phyloP scores from a whole-genome alignment of 2,329 filamentous ascomycete species.

The Cladobotryum mycophilum region DNA sequence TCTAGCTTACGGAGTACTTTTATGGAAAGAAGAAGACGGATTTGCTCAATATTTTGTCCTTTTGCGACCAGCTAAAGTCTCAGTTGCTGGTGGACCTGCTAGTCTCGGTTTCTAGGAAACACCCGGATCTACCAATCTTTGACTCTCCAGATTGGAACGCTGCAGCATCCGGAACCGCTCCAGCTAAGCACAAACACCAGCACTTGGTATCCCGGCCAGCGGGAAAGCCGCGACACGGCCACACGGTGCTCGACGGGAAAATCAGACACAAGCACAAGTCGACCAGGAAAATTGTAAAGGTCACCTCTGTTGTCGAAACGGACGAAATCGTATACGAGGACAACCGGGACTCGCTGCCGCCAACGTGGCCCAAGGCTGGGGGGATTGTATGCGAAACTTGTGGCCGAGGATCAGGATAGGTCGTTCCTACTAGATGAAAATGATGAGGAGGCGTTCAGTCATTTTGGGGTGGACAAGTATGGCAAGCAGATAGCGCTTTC shows the following conservation, averaged over 20 bases:
- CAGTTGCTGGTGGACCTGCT: slow-evolving; percentile 36
- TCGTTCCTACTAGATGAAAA: slow-evolving; percentile 31
- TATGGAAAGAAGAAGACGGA: slow-evolving; percentile 30
- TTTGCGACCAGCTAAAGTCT: slow-evolving; percentile 36
- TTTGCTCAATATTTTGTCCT: slow-evolving; percentile 33
- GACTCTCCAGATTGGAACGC: slow-evolving; percentile 35
- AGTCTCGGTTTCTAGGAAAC: slow-evolving; percentile 36
- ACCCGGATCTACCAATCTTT: slow-evolving; percentile 38
- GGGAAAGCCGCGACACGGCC: slow-evolving; percentile 23
- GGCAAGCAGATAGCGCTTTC: slow-evolving; percentile 32
- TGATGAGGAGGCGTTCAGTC: slow-evolving; percentile 38
- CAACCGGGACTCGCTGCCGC: slow-evolving; percentile 29
- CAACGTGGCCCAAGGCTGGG: slow-evolving; percentile 35
- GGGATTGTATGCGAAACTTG: slow-evolving; percentile 34
- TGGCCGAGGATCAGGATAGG: slow-evolving; percentile 33
- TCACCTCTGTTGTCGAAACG: slow-evolving; percentile 20
- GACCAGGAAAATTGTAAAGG: slow-evolving; percentile 28
- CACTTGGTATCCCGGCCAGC: slow-evolving; percentile 7
- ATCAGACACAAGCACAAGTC: slow-evolving; percentile 26
- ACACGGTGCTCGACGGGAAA: slow-evolving; percentile 21
- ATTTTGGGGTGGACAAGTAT: slow-evolving; percentile 34
- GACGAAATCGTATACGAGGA: slow-evolving; percentile 23
- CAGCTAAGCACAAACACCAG: slow-evolving; percentile 1
- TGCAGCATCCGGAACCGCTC: slow-evolving; percentile 10
- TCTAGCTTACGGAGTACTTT: slow-evolving; percentile 35